These are phyloP conservation scores for Rhodotorula kratochvilovae DNA, from an alignment of 768 basidiomycete genomes.

Conservation along the genomic window DNA sequence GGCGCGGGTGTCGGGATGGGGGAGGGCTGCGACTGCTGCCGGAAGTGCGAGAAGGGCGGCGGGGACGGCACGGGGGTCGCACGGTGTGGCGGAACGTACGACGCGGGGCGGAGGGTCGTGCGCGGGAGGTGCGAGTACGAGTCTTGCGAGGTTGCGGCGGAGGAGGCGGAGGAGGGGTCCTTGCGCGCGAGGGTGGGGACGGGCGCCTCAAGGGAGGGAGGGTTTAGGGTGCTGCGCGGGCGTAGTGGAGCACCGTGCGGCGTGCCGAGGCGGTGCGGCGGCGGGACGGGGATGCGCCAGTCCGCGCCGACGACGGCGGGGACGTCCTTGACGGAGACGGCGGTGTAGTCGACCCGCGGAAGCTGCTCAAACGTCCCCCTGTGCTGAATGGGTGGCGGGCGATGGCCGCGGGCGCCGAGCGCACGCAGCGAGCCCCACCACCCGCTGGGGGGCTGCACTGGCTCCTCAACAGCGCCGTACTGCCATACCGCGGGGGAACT, in stretches of 20 bases:
- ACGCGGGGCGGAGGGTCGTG: not conserved
- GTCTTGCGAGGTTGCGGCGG: conserved; percentile 2
- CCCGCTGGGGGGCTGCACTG: no score
- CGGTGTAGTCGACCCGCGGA: not conserved
- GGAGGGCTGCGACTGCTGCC: not conserved
- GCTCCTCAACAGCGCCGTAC: not conserved
- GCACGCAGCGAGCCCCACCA: conserved; percentile 1
- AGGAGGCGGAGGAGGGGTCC: not conserved
- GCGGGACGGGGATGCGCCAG: not conserved
- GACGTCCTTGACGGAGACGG: not conserved
- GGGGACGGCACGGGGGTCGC: conserved; percentile 1
- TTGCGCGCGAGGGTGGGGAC: no score
- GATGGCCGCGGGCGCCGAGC: not conserved
- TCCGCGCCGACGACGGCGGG: not conserved
- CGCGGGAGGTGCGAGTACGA: conserved; percentile 3
- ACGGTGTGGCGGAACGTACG: not conserved
- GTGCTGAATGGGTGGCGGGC: no score
- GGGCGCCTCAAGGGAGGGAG: no score
- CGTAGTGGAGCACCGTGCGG: no score
- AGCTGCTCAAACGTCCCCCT: conserved; percentile 9
- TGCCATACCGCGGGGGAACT: no score
- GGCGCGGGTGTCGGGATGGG: not conserved
- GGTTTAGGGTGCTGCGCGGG: no score
- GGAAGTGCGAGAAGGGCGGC: conserved; percentile 7
- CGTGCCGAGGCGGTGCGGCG: conserved; percentile 5